phyloP scores from a whole-genome alignment of 2,329 filamentous ascomycete genomes.

The Sporothrix dimorphospora region DNA sequence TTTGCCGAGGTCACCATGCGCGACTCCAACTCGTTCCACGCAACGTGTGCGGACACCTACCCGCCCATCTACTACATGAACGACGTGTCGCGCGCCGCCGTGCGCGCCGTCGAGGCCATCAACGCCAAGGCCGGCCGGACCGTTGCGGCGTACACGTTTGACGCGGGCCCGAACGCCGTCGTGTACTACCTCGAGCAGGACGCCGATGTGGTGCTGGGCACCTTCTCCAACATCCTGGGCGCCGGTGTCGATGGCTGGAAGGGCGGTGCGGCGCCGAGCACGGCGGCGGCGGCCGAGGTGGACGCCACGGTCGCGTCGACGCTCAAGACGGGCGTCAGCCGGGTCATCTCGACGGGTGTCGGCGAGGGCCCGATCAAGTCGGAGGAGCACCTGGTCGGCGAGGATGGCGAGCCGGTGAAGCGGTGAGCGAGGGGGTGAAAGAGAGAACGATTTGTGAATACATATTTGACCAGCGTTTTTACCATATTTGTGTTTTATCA shows the following conservation, averaged over 20 bases:
- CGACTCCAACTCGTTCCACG: conserved; percentile 97
- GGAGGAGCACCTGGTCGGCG: conserved; percentile 73
- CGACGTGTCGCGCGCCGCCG: conserved; percentile 84
- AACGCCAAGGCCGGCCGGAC: conserved; percentile 78
- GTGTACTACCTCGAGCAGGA: conserved; percentile 91
- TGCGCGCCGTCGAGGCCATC: conserved; percentile 85
- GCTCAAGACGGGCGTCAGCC: conserved; percentile 78
- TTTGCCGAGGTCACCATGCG: conserved; percentile 94
- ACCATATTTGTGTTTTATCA: conserved; percentile 3
- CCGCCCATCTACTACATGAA: conserved; percentile 99
- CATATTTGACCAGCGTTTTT: conserved; percentile 19
- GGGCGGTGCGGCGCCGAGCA: conserved; percentile 54
- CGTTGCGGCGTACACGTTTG: conserved; percentile 94
- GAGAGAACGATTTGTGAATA: not conserved
- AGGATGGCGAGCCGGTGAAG: conserved; percentile 58
- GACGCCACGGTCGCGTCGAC: conserved; percentile 67
- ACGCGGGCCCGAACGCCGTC: conserved; percentile 95
- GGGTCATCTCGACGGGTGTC: conserved; percentile 88
- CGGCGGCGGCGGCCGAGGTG: conserved; percentile 57
- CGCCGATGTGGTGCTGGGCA: conserved; percentile 71
- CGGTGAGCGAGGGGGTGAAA: conserved; percentile 19
- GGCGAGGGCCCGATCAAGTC: conserved; percentile 86
- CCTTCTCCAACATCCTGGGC: conserved; percentile 70
- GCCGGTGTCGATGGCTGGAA: conserved; percentile 73
- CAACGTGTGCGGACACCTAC: conserved; percentile 90